These are phyloP conservation scores for Ceratorhiza oryzae-sativae DNA, from an alignment of 1,284 basidiomycete genomes.

Conservation along the genomic window DNA sequence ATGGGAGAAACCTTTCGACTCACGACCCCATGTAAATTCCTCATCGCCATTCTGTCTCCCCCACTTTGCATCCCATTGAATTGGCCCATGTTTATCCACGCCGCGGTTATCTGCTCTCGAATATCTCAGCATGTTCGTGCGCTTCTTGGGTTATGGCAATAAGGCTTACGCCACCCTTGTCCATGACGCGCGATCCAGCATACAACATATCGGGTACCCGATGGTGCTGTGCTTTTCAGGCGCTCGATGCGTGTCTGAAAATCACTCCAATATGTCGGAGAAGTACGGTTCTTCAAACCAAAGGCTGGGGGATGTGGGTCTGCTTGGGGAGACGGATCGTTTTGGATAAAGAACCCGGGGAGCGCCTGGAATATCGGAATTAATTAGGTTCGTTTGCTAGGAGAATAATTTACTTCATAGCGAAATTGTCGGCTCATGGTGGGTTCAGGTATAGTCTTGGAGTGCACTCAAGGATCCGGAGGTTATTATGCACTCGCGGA, in stretches of 20 bases:
- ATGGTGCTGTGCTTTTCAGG: slow-evolving; percentile 57
- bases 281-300: slow-evolving; percentile 61
- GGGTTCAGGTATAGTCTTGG: neutral
- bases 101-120: slow-evolving; percentile 70
- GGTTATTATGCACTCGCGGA: too few relatives aligned
- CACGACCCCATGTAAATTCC: slow-evolving; percentile 79
- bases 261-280: slow-evolving; percentile 60
- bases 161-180: slow-evolving; percentile 66
- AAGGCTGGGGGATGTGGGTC: slow-evolving; percentile 58
- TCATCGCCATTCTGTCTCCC: slow-evolving; percentile 74
- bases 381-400: too few relatives aligned
- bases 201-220: slow-evolving; percentile 61
- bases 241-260: slow-evolving; percentile 56
- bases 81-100: slow-evolving; percentile 71
- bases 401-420: slow-evolving; percentile 29
- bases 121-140: neutral
- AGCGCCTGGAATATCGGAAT: slow-evolving; percentile 49
- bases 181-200: slow-evolving; percentile 75
- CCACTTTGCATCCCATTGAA: slow-evolving; percentile 62
- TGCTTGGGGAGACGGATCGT: slow-evolving; percentile 46
- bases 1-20: slow-evolving; percentile 48
- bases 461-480: neutral
- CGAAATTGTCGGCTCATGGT: neutral
- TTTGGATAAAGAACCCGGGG: slow-evolving; percentile 53
- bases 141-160: neutral